phyloP scores from a whole-genome alignment of 176 grass and related monocot genomes.

The Alloteropsis semialata region DNA sequence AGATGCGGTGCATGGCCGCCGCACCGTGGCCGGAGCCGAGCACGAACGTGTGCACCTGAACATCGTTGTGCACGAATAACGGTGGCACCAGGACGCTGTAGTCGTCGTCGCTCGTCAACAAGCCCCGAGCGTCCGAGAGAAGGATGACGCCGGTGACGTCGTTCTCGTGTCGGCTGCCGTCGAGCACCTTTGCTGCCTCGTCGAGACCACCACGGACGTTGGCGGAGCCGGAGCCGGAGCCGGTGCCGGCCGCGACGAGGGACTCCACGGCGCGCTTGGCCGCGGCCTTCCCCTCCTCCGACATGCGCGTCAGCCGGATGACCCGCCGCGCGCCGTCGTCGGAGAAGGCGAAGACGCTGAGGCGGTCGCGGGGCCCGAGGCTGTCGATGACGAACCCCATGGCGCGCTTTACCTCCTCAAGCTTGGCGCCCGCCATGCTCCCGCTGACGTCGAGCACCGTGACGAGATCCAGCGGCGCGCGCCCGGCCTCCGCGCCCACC shows the following conservation, averaged over 20 bases:
- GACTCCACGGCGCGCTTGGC: too few species aligned
- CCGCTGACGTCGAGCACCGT: too few species aligned
- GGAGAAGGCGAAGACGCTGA: not conserved
- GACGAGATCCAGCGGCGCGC: too few species aligned
- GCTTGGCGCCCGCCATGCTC: too few species aligned
- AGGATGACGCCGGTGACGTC: constrained; percentile 59
- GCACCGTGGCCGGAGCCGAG: constrained; percentile 68
- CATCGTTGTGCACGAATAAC: constrained; percentile 7
- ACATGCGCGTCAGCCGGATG: constrained; percentile 40
- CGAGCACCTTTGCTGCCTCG: constrained; percentile 61
- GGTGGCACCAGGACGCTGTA: constrained; percentile 50
- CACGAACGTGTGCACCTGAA: constrained; percentile 62
- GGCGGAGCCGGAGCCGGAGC: constrained; percentile 10
- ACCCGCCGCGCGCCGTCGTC: not conserved
- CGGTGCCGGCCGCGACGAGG: constrained; percentile 34
- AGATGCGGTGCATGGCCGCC: constrained; percentile 58
- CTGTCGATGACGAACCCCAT: too few species aligned
- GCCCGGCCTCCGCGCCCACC: too few species aligned
- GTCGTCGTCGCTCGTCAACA: constrained; percentile 13
- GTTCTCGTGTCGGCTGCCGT: constrained; percentile 41
- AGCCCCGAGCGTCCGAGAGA: constrained; percentile 60
- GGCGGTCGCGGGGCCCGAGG: not conserved
- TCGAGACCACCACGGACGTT: constrained; percentile 60
- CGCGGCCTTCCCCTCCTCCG: constrained; percentile 36
- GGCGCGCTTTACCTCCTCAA: too few species aligned